These are phyloP conservation scores for Teunomyces kruisii DNA, from an alignment of 805 yeast genomes.

Conservation along the genomic window DNA sequence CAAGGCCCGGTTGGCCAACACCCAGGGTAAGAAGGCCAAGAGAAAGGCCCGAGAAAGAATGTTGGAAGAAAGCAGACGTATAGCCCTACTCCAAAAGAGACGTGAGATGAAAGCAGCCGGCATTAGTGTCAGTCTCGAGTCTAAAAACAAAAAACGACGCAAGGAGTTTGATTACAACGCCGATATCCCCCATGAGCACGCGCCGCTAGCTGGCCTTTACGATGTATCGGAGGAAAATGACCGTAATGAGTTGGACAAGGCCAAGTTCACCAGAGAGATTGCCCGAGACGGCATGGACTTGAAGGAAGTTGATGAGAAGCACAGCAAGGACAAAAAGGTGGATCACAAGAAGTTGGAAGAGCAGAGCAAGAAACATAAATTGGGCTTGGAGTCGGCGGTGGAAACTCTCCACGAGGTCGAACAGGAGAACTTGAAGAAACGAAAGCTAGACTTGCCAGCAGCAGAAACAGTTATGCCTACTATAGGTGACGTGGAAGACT, in stretches of 20 bases:
- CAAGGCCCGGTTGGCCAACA: constrained; percentile 82
- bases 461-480: constrained; percentile 11
- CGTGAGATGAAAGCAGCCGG: constrained; percentile 84
- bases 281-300: constrained; percentile 45
- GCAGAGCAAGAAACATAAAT: constrained; percentile 15
- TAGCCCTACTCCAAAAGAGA: constrained; percentile 75
- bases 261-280: constrained; percentile 45
- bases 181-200: constrained; percentile 77
- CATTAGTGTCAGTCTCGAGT: constrained; percentile 49
- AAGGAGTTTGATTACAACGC: constrained; percentile 78
- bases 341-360: constrained; percentile 16
- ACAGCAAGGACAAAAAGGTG: constrained; percentile 26
- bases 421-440: constrained; percentile 21
- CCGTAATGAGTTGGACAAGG: constrained; percentile 35
- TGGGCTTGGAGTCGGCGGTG: constrained; percentile 25
- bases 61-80: constrained; percentile 72
- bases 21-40: constrained; percentile 93
- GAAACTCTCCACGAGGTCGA: constrained; percentile 18
- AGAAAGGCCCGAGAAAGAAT: constrained; percentile 83
- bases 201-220: constrained; percentile 66
- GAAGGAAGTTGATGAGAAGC: constrained; percentile 32
- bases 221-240: constrained; percentile 62
- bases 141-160: constrained; percentile 51
- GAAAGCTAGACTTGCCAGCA: constrained; percentile 28
- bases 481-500: neutral